Base-by-base conservation (phyloP, 2,329 filamentous ascomycete species). In the Aquanectria penicillioides region DNA sequence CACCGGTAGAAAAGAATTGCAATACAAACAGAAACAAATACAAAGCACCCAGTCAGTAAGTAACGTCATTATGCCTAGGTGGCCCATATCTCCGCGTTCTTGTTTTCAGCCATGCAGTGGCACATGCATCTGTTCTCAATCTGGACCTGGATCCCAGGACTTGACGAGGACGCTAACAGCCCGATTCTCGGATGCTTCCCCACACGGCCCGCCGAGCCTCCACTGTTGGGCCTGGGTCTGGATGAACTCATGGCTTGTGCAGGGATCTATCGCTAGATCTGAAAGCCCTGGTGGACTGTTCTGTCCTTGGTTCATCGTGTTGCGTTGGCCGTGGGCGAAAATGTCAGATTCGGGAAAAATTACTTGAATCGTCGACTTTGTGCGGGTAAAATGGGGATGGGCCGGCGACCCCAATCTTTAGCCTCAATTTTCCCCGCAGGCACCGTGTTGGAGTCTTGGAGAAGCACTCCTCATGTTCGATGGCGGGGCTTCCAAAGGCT, bases 381-480 rank as follows among this genome's bases (percentile, higher is more conserved):
- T n/a, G n/a, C n/a, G n/a, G 6, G 15, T 6, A 17, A 29, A 29
- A 20, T 29, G 11, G 25, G 5, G 25, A 7, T 11, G 20, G 20
- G 29, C 20, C 20, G 10, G 2, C 6, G 8, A 17, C 25, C 22
- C 40, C 40, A 44, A 44, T 20, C n/a, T 4, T 44, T 44, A 20
- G 40, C 40, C 40, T 26, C 40, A 29, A 44, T 26, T 44, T 44
- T 40, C 40, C 40, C 40, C 40, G 40, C 40, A 29, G 28, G 25
- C 25, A 17, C n/a, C 15, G 10, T 36, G 25, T 44, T 44, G 25
- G 40, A 26, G 40, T 7, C 20, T 13, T n/a, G 13, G 25, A 29
- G 40, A 17, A 44, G 40, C 40, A 29, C 10, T 20, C 22, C 9
- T 28, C 15, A 13, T 15, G 25, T 18, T 18, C 25, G 5, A 17